Percentiles rank a stretch among this genome's conserved stretches.
Conservation (phyloP, 805 yeast genomes). For the Pichia membranifaciens region DNA sequence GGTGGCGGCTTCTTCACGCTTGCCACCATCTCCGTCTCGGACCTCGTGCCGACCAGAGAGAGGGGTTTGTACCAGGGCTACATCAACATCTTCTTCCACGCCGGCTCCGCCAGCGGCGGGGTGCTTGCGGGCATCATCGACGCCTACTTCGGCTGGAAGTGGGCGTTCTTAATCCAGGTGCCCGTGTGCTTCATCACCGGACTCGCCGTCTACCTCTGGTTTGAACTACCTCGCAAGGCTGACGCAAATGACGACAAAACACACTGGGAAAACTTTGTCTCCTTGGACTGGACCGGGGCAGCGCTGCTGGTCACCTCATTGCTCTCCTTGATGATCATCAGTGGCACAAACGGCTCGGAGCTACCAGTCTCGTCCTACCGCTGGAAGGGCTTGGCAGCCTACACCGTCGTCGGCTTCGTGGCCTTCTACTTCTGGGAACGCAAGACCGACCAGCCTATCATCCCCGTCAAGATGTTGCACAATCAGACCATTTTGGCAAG, state of each 20-base stretch:
- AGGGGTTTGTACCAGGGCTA: constrained; percentile 82
- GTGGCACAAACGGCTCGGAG: constrained; percentile 59
- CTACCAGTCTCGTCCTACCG: constrained; percentile 40
- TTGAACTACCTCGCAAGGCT: constrained; percentile 34
- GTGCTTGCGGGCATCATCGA: constrained; percentile 54
- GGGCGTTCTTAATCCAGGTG: constrained; percentile 48
- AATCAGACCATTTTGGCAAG: constrained; percentile 59
- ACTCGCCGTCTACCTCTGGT: constrained; percentile 31
- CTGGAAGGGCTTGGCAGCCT: constrained; percentile 30
- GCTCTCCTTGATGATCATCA: constrained; percentile 53
- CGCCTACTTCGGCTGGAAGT: constrained; percentile 58
- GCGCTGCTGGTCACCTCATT: constrained; percentile 50
- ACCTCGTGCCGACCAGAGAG: constrained; percentile 66
- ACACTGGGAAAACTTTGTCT: constrained; percentile 27
- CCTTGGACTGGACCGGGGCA: constrained; percentile 55
- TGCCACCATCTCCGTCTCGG: constrained; percentile 70
- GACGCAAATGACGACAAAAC: constrained; percentile 15
- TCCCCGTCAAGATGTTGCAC: constrained; percentile 54
- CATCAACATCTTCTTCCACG: constrained; percentile 67
- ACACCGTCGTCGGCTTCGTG: constrained; percentile 14
- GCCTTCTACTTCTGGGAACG: constrained; percentile 17
- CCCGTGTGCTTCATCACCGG: constrained; percentile 44
- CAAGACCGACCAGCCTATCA: constrained; percentile 47
- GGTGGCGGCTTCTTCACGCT: constrained; percentile 81
- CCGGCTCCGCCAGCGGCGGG: constrained; percentile 75